Base-by-base conservation (phyloP, 305 asterid genomes). In the Vinca major region DNA sequence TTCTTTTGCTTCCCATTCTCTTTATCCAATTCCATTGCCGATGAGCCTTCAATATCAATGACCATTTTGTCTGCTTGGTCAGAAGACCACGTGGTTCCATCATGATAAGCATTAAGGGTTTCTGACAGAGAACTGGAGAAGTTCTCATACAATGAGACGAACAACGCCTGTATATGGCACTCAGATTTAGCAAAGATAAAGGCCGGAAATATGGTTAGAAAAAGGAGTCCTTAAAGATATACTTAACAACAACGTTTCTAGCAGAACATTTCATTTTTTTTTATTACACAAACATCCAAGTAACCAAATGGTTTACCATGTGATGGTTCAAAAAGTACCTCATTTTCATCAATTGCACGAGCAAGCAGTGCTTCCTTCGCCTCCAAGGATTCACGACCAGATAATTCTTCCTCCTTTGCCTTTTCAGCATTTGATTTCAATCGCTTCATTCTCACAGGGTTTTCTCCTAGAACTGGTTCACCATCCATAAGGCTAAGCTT, bases 391-490 rank as follows among this genome's bases (percentile, higher is more conserved):
- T 93, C 97, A 43, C 78, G 80, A 54, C 76, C 68, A 68, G 95
- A 85, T 76, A 82, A 64, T 78, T 89, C 97, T 73, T 82, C 85
- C 75, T 85, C 86, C 68, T 81, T 86, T 41, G 96, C 83, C 79
- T 75, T 91, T 65, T 87, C 92, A 68, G 85, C 96, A 66, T 72
- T 75, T 66, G 87, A 81, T 68, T 88, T 89, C 80, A 93, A 73
- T 19, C 99, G 96, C 80, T 81, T 93, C 89, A 91, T 87, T 84
- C 86, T 93, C 71, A 75, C 89, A 43, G 96, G 92, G 71, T 91
- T 89, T 81, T 93, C 99, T 57, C 95, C 87, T 74, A 93, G 84
- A 72, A 91, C 99, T 68, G 96, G 99, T 67, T 91, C 96, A 61
- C 96, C 95, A 66, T 91, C 97, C 79, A 91, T 68, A 52, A 93